phyloP scores from a whole-genome alignment of 805 yeast species.

The Candida glaebosa region DNA sequence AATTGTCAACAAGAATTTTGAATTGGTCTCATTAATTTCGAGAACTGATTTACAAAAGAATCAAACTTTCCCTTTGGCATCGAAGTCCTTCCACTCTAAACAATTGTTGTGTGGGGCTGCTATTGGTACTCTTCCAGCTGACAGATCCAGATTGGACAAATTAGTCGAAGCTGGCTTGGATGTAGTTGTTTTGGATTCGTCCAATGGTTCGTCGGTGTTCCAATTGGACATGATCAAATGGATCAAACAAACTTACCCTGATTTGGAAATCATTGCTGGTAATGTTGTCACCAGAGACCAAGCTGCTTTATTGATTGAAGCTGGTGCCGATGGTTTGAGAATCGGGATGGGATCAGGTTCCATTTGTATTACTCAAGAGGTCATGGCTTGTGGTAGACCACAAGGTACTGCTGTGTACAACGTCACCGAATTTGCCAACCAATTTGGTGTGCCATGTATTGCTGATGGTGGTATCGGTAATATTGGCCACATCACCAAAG shows the following conservation, averaged over 20 bases:
- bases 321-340: constrained; percentile 97
- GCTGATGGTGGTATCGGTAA: constrained; percentile 99
- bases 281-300: constrained; percentile 98
- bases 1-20: constrained; percentile 73
- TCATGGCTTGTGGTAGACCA: constrained; percentile 99
- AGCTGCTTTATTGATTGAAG: constrained; percentile 90
- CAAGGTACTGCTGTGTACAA: constrained; percentile 98
- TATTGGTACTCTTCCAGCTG: constrained; percentile 89
- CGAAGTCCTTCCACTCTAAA: constrained; percentile 88
- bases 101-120: constrained; percentile 99
- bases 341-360: constrained; percentile 99
- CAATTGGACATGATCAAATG: constrained; percentile 91
- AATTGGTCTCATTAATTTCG: constrained; percentile 82
- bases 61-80: constrained; percentile 88
- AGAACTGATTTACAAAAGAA: constrained; percentile 97
- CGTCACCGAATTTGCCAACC: constrained; percentile 89
- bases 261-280: constrained; percentile 91
- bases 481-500: constrained; percentile 97
- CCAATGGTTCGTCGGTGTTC: constrained; percentile 96
- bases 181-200: constrained; percentile 91
- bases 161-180: constrained; percentile 96
- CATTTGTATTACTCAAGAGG: constrained; percentile 98
- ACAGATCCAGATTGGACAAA: constrained; percentile 76
- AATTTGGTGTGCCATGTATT: constrained; percentile 96
- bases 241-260: constrained; percentile 78